Percentiles rank a stretch among this genome's conserved stretches.
These are phyloP conservation scores for Dactylonectria macrodidyma DNA, from an alignment of 2,329 filamentous ascomycete species.

Conservation along the genomic window DNA sequence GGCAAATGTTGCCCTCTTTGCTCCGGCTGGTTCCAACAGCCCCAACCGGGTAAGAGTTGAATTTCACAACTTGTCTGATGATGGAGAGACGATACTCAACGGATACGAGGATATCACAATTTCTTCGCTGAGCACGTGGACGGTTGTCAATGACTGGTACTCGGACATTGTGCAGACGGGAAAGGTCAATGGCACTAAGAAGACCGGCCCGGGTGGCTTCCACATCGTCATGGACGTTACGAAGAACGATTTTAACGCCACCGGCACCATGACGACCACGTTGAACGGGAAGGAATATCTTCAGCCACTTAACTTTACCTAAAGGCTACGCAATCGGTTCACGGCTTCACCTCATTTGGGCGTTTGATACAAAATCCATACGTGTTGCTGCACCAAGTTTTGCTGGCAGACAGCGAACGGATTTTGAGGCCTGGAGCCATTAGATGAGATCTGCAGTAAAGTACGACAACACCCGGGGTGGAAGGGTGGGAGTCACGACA, in stretches of 20 bases:
- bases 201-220: background rate
- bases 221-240: background rate
- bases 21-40: background rate
- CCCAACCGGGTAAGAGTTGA: background rate
- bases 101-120: constrained; percentile 1
- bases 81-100: background rate
- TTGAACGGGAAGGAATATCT: background rate
- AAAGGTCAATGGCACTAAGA: background rate
- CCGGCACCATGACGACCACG: background rate
- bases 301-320: background rate
- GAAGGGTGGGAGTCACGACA: no score
- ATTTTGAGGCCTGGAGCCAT: no score
- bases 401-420: background rate
- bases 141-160: background rate
- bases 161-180: background rate
- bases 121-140: background rate
- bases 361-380: background rate
- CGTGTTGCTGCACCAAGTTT: background rate
- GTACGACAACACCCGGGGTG: no score
- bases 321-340: background rate
- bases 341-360: background rate
- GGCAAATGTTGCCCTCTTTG: background rate
- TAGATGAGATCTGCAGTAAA: no score
- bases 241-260: background rate
- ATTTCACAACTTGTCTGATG: background rate